A percentile compares a stretch with the other conserved stretches of the same genome.
These are phyloP conservation scores for Fusarium sp. DNA, from an alignment of 2,329 filamentous ascomycete genomes.

Conservation along the genomic window DNA sequence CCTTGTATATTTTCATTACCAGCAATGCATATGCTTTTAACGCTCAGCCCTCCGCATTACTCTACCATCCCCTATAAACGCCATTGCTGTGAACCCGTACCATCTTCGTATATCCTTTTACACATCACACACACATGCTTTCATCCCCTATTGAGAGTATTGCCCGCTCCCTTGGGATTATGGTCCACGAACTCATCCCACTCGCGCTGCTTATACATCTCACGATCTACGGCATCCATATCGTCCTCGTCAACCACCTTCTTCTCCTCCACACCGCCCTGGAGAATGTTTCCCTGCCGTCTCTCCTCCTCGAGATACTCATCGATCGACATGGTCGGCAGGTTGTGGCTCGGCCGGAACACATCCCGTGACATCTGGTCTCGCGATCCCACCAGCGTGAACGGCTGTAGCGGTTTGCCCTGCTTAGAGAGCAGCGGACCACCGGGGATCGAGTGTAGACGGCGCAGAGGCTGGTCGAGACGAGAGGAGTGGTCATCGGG, in stretches of 20 bases:
- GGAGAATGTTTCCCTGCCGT: slow-evolving; percentile 85
- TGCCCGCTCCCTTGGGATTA: slow-evolving; percentile 85
- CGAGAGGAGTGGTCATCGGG: slow-evolving; percentile 69
- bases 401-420: slow-evolving; percentile 89
- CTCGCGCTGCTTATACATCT: slow-evolving; percentile 90
- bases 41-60: slow-evolving; percentile 17
- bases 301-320: slow-evolving; percentile 96
- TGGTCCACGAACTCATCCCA: slow-evolving; percentile 97
- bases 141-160: slow-evolving; percentile 81
- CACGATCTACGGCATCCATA: slow-evolving; percentile 84
- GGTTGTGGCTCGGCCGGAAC: slow-evolving; percentile 89
- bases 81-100: slow-evolving; percentile 22
- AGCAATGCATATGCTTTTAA: slow-evolving; percentile 23
- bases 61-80: slow-evolving; percentile 10
- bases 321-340: slow-evolving; percentile 98
- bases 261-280: slow-evolving; percentile 83
- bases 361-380: slow-evolving; percentile 82
- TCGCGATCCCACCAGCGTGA: slow-evolving; percentile 83
- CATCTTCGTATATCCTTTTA: background rate
- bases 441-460: slow-evolving; percentile 61
- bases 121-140: background rate
- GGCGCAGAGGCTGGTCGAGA: slow-evolving; percentile 72
- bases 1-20: slow-evolving; percentile 19
- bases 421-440: slow-evolving; percentile 81
- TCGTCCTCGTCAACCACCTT: slow-evolving; percentile 90